Base-by-base conservation (phyloP, 139 green algal genomes). In the Eudorina sp. region DNA sequence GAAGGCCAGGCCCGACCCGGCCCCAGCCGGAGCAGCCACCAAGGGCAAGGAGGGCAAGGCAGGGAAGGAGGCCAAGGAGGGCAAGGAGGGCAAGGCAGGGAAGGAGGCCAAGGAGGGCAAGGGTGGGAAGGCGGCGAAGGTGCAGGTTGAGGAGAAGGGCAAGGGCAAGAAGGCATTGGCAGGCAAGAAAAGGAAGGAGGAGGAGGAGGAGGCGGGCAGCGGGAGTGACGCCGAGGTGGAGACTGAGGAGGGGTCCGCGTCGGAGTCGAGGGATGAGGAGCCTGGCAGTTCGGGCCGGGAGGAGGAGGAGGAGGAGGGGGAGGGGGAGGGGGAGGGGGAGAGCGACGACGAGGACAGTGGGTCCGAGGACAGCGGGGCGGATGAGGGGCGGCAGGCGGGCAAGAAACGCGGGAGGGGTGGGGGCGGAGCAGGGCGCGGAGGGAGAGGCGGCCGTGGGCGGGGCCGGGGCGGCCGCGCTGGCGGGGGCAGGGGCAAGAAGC, bases 1-100 rank as follows among this genome's bases (percentile, higher is more conserved):
- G 29, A 92, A 92, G 79, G 43, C 64, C 25, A 31, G 40, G 9
- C 76, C 78, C 21, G 55, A 62, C 27, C 64, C 43, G 13, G 88
- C 58, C 25, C 77, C 45, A 45, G 75, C 27, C 38, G 53, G 53
- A 40, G 53, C 55, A 72, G 73, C 46, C 18, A 31, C 34, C 66
- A 69, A 84, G 55, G 68, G 45, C 77, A 81, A 85, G 70, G 34
- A 58, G 16, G 29, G n/a, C 0, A 66, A 64, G 83, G 11, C 38
- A 4, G 27, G 3, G 40, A 72, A 70, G 38, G 40, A 13, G 58
- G 45, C 27, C 41, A 51, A 62, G 53, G 58, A 21, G 43, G 84
- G n/a, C 41, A n/a, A n/a, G 51, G 48, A 82, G 48, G 43, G 53
- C 60, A 53, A 69, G 48, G 31, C 21, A 19, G 6, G 38, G 29